Percentiles rank a stretch among this genome's conserved stretches.
These are phyloP conservation scores for Mucor circinelloides DNA, from an alignment of 371 early-diverging fungal genomes.

Conservation along the genomic window DNA sequence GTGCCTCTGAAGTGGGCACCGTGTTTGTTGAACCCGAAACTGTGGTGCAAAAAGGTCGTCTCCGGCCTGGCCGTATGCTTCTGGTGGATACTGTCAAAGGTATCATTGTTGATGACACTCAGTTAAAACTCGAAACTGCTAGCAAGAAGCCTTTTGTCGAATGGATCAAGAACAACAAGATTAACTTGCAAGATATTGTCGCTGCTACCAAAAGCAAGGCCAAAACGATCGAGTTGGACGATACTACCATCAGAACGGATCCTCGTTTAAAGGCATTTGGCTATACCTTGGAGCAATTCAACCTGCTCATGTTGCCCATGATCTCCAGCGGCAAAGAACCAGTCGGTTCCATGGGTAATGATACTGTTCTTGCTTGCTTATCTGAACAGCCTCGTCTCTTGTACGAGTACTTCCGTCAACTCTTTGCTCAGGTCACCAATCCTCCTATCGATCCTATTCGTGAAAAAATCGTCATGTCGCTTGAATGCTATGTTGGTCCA, in stretches of 20 bases:
- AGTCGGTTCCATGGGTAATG: conserved; percentile 97
- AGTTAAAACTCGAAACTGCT: conserved; percentile 80
- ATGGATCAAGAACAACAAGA: conserved; percentile 83
- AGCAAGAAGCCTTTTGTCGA: conserved; percentile 71
- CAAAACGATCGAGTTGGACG: conserved; percentile 39
- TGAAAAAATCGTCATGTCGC: conserved; percentile 95
- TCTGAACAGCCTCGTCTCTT: conserved; percentile 84
- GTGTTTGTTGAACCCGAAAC: conserved; percentile 78
- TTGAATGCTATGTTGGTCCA: conserved; percentile 95
- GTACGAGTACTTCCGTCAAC: conserved; percentile 95
- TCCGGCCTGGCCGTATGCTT: conserved; percentile 95
- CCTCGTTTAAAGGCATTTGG: conserved; percentile 87
- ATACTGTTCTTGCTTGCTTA: conserved; percentile 92
- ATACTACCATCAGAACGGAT: conserved; percentile 63
- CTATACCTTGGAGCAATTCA: conserved; percentile 92
- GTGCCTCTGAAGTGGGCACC: conserved; percentile 97
- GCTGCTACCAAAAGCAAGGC: background rate
- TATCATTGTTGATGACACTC: conserved; percentile 86
- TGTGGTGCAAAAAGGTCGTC: conserved; percentile 87
- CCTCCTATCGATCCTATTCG: conserved; percentile 98
- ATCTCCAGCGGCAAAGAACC: conserved; percentile 88
- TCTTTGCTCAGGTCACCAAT: conserved; percentile 97
- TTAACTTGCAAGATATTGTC: conserved; percentile 68
- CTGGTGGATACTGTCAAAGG: conserved; percentile 94
- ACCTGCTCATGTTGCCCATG: conserved; percentile 90